Evolutionary conservation across 345 rosid species (phyloP).

Genomic region (Nasturtium officinale): DNA sequence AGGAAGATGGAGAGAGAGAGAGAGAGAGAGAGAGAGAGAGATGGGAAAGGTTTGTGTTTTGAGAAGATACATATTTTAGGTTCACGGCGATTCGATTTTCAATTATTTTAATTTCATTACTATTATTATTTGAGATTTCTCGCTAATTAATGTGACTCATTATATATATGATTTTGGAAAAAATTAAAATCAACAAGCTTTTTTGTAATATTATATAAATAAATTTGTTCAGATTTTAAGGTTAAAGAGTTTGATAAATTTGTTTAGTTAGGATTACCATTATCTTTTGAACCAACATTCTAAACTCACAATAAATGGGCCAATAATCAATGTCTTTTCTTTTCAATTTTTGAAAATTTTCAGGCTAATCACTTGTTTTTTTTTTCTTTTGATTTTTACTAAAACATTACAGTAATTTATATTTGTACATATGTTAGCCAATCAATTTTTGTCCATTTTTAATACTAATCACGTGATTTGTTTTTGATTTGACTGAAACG

Average conservation of each 20-base stretch:
- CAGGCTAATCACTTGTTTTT: background rate
- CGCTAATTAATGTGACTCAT: slow-evolving; percentile 18
- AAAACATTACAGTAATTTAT: too few relatives aligned
- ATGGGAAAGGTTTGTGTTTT: slow-evolving; percentile 6
- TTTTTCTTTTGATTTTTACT: too few relatives aligned
- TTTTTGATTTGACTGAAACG: too few relatives aligned
- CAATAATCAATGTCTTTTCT: background rate
- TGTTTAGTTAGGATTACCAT: background rate
- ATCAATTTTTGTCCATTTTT: too few relatives aligned
- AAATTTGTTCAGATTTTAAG: background rate
- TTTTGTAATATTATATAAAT: background rate
- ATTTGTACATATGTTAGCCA: too few relatives aligned
- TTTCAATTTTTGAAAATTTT: background rate
- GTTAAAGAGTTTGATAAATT: background rate
- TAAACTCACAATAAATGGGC: background rate
- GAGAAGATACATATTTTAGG: slow-evolving; percentile 32
- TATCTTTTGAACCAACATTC: background rate
- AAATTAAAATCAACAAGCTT: background rate
- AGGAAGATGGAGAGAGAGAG: slow-evolving; percentile 21
- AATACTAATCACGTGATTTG: too few relatives aligned
- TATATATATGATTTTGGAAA: background rate
- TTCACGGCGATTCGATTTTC: slow-evolving; percentile 26
- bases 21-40: background rate
- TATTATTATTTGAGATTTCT: background rate
- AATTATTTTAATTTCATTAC: background rate